phyloP scores from a whole-genome alignment of 352 stramenopile species.

The Globisporangium emineosum region DNA sequence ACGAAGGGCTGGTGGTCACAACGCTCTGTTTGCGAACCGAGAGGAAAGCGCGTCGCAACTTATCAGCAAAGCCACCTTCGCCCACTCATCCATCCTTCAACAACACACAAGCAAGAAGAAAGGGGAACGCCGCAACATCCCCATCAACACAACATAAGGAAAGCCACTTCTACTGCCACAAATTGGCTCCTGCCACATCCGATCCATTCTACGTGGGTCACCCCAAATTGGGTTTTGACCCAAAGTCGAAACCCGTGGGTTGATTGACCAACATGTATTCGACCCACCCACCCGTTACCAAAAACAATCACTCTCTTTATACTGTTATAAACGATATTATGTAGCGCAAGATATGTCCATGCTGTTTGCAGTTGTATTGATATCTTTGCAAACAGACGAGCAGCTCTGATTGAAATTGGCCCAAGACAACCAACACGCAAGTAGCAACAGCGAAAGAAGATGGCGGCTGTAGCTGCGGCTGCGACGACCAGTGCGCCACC shows the following conservation, averaged over 20 bases:
- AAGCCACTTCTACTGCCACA: neutral
- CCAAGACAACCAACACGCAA: neutral
- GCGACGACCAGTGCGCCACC: neutral
- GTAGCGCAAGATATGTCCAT: neutral
- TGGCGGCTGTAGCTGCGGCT: neutral
- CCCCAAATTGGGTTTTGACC: neutral
- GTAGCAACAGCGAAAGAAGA: neutral
- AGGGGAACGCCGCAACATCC: neutral
- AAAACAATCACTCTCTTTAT: neutral
- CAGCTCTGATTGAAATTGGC: neutral
- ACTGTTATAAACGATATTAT: neutral
- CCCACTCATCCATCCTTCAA: neutral
- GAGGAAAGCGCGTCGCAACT: neutral
- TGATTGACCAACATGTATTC: neutral
- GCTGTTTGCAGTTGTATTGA: neutral
- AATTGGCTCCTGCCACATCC: neutral
- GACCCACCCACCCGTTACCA: neutral
- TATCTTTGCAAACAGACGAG: neutral
- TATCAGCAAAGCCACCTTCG: neutral
- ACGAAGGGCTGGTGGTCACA: neutral
- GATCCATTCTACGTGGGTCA: neutral
- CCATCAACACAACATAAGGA: neutral
- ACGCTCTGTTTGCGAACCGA: neutral
- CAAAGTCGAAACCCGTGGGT: neutral
- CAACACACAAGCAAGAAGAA: neutral